Evolutionary conservation across 2,329 filamentous ascomycete genomes (phyloP).

Genomic region (Tolypocladium cylindrosporum): DNA sequence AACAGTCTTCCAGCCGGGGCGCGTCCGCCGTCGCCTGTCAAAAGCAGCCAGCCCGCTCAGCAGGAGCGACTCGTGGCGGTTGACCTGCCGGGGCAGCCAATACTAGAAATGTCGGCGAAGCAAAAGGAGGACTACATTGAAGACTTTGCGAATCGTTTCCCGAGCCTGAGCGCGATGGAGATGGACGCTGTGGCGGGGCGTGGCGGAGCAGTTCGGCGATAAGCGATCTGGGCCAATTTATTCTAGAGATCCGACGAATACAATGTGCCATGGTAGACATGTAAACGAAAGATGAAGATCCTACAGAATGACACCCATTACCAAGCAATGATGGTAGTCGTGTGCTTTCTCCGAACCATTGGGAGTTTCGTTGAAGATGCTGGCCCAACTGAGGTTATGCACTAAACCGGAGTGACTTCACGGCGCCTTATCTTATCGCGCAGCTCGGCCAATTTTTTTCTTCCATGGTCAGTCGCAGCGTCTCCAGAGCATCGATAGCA

Average conservation of each 20-base stretch:
- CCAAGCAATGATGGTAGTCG: neutral
- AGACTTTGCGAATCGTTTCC: conserved; percentile 77
- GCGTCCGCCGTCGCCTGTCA: conserved; percentile 34
- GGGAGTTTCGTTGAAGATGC: neutral
- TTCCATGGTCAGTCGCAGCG: neutral
- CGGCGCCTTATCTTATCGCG: conserved; percentile 1
- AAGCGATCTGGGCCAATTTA: conserved; percentile 1
- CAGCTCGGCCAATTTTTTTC: conserved; percentile 4
- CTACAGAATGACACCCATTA: neutral
- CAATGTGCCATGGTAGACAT: neutral
- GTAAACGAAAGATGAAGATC: neutral
- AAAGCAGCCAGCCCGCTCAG: conserved; percentile 18
- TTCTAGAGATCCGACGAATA: neutral
- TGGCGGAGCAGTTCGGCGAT: conserved; percentile 19
- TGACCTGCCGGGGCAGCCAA: conserved; percentile 37
- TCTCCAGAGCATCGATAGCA: too few species aligned
- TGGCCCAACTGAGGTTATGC: neutral
- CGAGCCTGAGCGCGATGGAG: conserved; percentile 75
- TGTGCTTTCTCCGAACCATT: neutral
- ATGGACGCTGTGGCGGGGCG: conserved; percentile 55
- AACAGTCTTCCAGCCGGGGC: conserved; percentile 41
- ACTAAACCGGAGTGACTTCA: neutral
- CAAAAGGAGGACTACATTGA: conserved; percentile 56
- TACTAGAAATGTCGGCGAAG: conserved; percentile 43
- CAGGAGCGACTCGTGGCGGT: conserved; percentile 31